phyloP scores from a whole-genome alignment of 169 alveolate species.

The Eimeria sp. region DNA sequence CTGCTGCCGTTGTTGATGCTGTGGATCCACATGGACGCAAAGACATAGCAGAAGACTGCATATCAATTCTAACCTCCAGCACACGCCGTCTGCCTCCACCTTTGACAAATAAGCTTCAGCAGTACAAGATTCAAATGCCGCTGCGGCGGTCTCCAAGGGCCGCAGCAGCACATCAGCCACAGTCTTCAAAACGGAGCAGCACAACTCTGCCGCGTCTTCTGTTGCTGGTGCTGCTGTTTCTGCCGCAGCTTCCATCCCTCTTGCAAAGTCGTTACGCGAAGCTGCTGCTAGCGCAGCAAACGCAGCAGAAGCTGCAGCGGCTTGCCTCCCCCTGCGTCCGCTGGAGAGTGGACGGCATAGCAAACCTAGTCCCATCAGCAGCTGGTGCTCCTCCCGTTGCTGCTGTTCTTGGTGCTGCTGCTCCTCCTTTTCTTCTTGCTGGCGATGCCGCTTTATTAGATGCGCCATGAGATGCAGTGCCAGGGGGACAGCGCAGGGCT shows the following conservation, averaged over 20 bases:
- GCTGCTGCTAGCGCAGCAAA: conserved; percentile 47
- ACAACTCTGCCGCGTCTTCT: neutral
- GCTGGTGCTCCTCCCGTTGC: neutral
- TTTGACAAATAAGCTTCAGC: conserved; percentile 2
- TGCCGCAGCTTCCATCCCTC: neutral
- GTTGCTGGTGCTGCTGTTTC: neutral
- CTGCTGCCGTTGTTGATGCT: conserved; percentile 12
- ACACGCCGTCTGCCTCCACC: neutral
- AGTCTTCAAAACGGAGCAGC: neutral
- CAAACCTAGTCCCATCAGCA: conserved; percentile 13
- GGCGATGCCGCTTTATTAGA: neutral
- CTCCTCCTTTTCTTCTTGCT: neutral
- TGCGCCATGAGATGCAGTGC: conserved; percentile 13
- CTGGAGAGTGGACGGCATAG: conserved; percentile 26
- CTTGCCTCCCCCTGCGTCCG: neutral
- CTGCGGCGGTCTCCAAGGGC: conserved; percentile 44
- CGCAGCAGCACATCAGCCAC: conserved; percentile 31
- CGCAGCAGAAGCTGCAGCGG: conserved; percentile 30
- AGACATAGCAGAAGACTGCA: conserved; percentile 18
- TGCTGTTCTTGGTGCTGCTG: conserved; percentile 7
- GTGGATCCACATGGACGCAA: neutral
- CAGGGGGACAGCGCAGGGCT: conserved; percentile 47
- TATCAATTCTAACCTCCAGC: conserved; percentile 17
- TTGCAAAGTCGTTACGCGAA: neutral
- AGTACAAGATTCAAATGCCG: neutral